Conservation (phyloP, 257 asterid species). For the Plantago ovata region DNA sequence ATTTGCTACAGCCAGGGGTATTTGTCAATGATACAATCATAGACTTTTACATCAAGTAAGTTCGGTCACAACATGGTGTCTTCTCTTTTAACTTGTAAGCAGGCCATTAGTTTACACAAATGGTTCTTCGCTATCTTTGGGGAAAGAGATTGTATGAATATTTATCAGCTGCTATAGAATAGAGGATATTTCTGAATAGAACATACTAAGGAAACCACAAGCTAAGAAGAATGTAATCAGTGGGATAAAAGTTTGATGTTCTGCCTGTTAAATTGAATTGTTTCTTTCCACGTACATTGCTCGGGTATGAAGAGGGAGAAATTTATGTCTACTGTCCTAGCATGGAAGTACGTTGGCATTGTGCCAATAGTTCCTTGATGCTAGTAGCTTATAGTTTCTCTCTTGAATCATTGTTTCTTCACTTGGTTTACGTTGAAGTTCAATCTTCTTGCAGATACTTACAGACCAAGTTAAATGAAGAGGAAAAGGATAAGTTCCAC, state of each 20-base stretch:
- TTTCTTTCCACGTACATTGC: conserved; percentile 12
- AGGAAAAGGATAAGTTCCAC: conserved; percentile 60
- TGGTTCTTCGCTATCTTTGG: conserved; percentile 8
- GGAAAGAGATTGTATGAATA: neutral
- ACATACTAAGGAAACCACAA: neutral
- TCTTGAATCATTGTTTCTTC: neutral
- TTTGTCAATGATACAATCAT: conserved; percentile 90
- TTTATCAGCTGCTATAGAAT: neutral
- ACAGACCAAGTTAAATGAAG: conserved; percentile 51
- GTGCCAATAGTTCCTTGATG: conserved; percentile 12
- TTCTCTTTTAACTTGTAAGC: neutral
- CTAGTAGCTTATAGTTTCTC: conserved; percentile 17
- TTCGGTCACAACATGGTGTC: conserved; percentile 19
- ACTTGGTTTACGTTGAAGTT: conserved; percentile 20
- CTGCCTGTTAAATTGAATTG: conserved; percentile 9
- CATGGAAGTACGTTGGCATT: conserved; percentile 14
- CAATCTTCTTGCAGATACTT: conserved; percentile 55
- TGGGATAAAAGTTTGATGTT: conserved; percentile 6
- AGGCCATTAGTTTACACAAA: conserved; percentile 9
- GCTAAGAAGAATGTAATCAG: conserved; percentile 9
- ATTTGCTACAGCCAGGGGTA: conserved; percentile 79
- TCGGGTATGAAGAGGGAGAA: conserved; percentile 7
- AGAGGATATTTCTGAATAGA: neutral
- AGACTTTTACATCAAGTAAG: conserved; percentile 93
- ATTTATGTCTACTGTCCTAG: conserved; percentile 8